These are phyloP conservation scores for Alternaria arbusti DNA, from an alignment of 2,329 filamentous ascomycete species.

Conservation along the genomic window DNA sequence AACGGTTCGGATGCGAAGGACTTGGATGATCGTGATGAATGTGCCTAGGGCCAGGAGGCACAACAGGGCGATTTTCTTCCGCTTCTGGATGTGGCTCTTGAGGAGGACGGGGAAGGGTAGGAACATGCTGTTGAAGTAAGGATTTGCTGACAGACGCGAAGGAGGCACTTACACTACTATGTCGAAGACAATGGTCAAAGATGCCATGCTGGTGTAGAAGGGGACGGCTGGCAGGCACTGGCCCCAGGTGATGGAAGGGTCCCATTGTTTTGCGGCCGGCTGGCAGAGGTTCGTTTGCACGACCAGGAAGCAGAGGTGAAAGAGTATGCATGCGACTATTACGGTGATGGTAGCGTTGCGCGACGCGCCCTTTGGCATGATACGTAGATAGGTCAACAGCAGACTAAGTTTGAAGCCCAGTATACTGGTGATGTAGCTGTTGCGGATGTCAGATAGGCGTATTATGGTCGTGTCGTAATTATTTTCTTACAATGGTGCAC, in stretches of 20 bases:
- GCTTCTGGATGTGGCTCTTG: conserved; percentile 17
- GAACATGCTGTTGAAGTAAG: conserved; percentile 14
- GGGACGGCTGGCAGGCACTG: conserved; percentile 19
- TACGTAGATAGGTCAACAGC: conserved; percentile 18
- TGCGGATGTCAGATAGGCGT: background rate
- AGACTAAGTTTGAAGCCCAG: conserved; percentile 24
- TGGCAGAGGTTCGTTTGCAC: conserved; percentile 21
- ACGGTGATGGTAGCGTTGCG: conserved; percentile 13
- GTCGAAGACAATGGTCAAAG: conserved; percentile 18
- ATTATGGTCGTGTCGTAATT: background rate
- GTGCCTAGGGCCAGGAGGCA: conserved; percentile 17
- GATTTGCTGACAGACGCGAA: background rate
- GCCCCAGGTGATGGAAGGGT: conserved; percentile 15
- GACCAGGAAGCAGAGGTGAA: conserved; percentile 18
- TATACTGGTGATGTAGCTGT: conserved; percentile 23
- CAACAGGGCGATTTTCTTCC: conserved; percentile 15
- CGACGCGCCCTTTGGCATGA: conserved; percentile 21
- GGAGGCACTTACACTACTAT: conserved; percentile 11
- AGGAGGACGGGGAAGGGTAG: conserved; percentile 21
- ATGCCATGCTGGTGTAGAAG: conserved; percentile 22
- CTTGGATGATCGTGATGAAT: conserved; percentile 24
- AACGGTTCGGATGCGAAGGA: conserved; percentile 18
- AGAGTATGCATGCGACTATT: conserved; percentile 16
- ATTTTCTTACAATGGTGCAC: conserved; percentile 19
- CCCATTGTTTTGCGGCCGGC: conserved; percentile 22